Base-by-base conservation (phyloP, 1,284 basidiomycete genomes). In the Exobasidium cylindrosporum region DNA sequence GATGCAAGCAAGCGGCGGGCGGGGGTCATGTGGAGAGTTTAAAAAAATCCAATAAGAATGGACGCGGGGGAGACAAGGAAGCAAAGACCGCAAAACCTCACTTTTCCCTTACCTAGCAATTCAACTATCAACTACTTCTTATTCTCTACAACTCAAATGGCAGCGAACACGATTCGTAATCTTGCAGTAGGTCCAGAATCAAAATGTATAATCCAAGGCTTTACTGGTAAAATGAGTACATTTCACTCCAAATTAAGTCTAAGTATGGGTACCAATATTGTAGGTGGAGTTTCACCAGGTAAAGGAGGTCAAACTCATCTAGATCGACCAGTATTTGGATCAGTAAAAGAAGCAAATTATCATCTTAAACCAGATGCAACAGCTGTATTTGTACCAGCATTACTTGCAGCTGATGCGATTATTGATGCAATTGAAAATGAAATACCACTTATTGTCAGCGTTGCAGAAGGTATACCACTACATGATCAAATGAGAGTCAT, bases 351-450 rank as follows among this genome's bases (percentile, higher is more conserved):
- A 60, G 64, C 69, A 1, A 58, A 62, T 1, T 43, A 60, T 11
- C 63, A 64, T 2, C 57, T 70, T 10, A 53, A 58, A 10, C 64
- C 66, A 13, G 61, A 72, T 30, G 68, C 68, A 5, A 65, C 72
- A 4, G 67, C 72, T 0, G 70, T 74, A 21, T 74, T 74, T 47
- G 72, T 74, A 1, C 72, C 72, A 0, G 68, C 72, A 1, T 52
- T 61, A 1, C 31, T 66, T 0, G 73, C 73, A 17, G 71, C 71
- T 3, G 64, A 68, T 45, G 73, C 73, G 28, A 68, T 75, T 7
- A 61, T 75, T 49, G 73, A 75, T 49, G 70, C 71, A 14, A 74
- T 75, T 43, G 58, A 64, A 13, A 63, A 58, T 5, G 73, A 75
- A 40, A 64, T 74, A 17, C 72, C 73, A 0, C 55, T 73, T 3